Conservation (phyloP, 441 rosid genomes). For the Lagerstroemia fauriei region DNA sequence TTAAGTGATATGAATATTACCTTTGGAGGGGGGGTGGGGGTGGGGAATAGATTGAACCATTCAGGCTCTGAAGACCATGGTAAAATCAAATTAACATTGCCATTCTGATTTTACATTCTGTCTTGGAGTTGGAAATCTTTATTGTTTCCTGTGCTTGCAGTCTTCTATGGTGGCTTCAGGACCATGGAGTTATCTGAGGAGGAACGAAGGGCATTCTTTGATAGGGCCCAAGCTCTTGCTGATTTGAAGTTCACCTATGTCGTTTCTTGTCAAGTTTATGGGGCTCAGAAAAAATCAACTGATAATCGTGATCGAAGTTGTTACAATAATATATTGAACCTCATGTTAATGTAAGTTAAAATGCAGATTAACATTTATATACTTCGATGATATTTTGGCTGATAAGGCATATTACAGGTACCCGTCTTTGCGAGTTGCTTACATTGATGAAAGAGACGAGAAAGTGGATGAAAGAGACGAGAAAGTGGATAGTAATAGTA, state of each 20-base stretch:
- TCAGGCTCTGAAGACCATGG: not conserved
- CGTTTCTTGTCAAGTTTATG: slow-evolving; percentile 91
- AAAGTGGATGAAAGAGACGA: slow-evolving; percentile 69
- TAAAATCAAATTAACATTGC: not conserved
- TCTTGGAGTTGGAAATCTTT: not conserved
- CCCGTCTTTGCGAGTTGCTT: slow-evolving; percentile 87
- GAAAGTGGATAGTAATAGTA: slow-evolving; percentile 53
- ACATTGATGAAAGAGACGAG: slow-evolving; percentile 83
- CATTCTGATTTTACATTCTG: not conserved
- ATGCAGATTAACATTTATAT: not conserved
- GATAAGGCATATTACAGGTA: slow-evolving; percentile 45
- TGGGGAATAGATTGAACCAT: not conserved
- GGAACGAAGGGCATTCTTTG: slow-evolving; percentile 35
- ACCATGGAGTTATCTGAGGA: slow-evolving; percentile 43
- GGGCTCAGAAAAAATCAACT: slow-evolving; percentile 70
- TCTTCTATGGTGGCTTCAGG: slow-evolving; percentile 37
- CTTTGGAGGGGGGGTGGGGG: not conserved
- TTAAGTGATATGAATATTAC: not conserved
- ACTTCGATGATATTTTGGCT: not conserved
- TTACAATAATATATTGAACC: slow-evolving; percentile 75
- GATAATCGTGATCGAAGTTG: slow-evolving; percentile 60
- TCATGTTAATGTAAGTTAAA: slow-evolving; percentile 80
- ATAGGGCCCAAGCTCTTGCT: slow-evolving; percentile 67
- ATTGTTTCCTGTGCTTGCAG: slow-evolving; percentile 39
- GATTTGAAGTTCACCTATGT: slow-evolving; percentile 94